Base-by-base conservation (phyloP, 345 rosid species). In the Trapa bicornis region DNA sequence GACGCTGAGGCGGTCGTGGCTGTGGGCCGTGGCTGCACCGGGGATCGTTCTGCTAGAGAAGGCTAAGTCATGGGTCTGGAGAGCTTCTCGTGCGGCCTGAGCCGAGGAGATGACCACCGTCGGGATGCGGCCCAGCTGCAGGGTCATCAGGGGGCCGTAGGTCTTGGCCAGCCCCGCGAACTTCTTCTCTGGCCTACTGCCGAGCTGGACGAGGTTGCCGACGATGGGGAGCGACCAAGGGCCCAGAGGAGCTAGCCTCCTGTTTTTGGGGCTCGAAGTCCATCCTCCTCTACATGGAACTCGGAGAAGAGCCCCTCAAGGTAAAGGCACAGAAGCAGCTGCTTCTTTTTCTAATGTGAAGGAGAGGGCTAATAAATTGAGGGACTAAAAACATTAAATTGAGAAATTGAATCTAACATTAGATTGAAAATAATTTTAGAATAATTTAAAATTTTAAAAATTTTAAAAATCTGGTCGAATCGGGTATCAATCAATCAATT, bases 141-240 rank as follows among this genome's bases (percentile, higher is more conserved):
- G 43, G 6, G 5, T 15, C 65, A 61, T 61, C 13, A 61, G 7
- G n/a, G 65, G 65, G 65, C 65, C 65, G n/a, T 37, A 36, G 3
- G 17, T 61, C 2, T 50, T 50, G 54, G 54, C 54, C 32, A 80
- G 82, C 47, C 70, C 47, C 11, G 81, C 75, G 3, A 79, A 68
- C 6, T 79, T 77, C 48, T n/a, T 72, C 73, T 82, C 78, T 16
- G 80, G 78, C 16, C 66, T 58, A 17, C 64, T 70, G 11, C 83
- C 80, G 0, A 78, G 76, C 0, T 66, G 33, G 1, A 73, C 12
- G 43, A 80, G 75, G 70, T 72, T 80, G 1, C 81, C 83, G 22
- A 77, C 13, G 58, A 77, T 14, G 0, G 76, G 83, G 17, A 71
- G 54, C 7, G 71, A 47, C 0, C 48, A 5, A 0, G 81, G 81